phyloP scores from a whole-genome alignment of 2,329 filamentous ascomycete species.

The Pestalotiopsis sp. region DNA sequence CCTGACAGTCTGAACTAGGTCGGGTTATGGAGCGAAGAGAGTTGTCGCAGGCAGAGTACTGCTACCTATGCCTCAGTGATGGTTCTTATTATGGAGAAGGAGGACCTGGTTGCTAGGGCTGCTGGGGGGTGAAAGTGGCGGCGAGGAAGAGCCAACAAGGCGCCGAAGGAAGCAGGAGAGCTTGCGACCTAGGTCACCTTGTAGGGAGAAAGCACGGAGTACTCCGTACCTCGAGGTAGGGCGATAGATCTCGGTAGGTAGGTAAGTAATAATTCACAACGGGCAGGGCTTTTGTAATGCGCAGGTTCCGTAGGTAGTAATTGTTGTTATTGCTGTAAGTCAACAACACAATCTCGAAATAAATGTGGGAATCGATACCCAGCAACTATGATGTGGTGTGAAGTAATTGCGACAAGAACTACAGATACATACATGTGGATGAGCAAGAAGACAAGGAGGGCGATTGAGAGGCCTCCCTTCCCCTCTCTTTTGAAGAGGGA shows the following conservation, averaged over 20 bases:
- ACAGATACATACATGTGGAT: neutral
- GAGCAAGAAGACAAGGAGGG: neutral
- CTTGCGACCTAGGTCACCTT: neutral
- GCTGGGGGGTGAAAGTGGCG: neutral
- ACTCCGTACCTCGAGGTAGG: neutral
- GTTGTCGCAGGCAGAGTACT: neutral
- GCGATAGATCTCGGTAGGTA: no score
- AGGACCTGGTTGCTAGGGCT: neutral
- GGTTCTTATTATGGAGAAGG: neutral
- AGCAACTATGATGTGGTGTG: slow-evolving; percentile 5
- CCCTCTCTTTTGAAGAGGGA: neutral
- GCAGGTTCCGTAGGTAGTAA: no score
- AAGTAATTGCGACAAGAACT: neutral
- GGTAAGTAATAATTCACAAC: no score
- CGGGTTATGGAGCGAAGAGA: neutral
- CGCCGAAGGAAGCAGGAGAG: neutral
- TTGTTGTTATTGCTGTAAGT: neutral
- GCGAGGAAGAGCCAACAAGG: neutral
- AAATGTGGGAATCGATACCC: slow-evolving; percentile 10
- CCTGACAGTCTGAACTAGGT: neutral
- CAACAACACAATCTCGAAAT: neutral
- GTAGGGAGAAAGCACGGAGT: neutral
- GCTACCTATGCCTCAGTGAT: neutral
- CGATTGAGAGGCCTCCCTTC: slow-evolving; percentile 6
- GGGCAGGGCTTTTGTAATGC: no score